Evolutionary conservation across 1,284 basidiomycete species (phyloP), one percentile per base, ranked within the genome.

Genomic region (Phaffia rhodozyma): DNA sequence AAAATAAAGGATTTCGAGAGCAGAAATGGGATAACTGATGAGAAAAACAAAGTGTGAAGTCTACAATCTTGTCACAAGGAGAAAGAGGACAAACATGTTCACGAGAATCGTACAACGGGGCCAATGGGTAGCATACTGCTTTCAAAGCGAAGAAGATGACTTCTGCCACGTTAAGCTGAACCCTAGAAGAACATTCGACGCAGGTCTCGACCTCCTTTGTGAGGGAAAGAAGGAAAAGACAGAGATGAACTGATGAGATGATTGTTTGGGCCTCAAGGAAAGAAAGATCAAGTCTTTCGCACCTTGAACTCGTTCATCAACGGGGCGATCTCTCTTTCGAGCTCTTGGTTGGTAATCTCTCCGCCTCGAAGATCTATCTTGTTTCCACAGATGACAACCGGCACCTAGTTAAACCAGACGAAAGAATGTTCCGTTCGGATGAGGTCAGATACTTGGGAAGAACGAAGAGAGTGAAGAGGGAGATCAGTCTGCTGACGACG

Each of bases 81-180:
- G 2, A 48, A 13, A 47, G 53, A 67, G 29, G 60, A 70, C 76
- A 69, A 72, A 90, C 89, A 77, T 97, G 94, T 71, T 96, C 89
- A 72, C 92, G 80, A 7, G 92, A 96, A 76, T 98, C 94, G 75
- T 98, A 98, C 29, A 98, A 78, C 4, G 94, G 94, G 7, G 96
- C 94, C 5, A 93, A 96, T 1, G 96, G 94, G 74, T 97, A 91
- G 21, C 97, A 79, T 30, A 98, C 96, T 5, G 96, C 96, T 74
- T 97, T 97, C 76, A 97, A 94, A 0, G 96, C 94, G 75, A 97
- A 97, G 76, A 96, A 97, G 78, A 98, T 96, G n/a, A 97, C 91
- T 75, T 97, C 94, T 38, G 91, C 93, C 58, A 98, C 87, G 76
- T 98, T 98, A 66, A 93, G 75, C 27, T 89, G 86, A 58, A 87